phyloP scores from a whole-genome alignment of 768 basidiomycete genomes.

The Leucocoprinus sp. region DNA sequence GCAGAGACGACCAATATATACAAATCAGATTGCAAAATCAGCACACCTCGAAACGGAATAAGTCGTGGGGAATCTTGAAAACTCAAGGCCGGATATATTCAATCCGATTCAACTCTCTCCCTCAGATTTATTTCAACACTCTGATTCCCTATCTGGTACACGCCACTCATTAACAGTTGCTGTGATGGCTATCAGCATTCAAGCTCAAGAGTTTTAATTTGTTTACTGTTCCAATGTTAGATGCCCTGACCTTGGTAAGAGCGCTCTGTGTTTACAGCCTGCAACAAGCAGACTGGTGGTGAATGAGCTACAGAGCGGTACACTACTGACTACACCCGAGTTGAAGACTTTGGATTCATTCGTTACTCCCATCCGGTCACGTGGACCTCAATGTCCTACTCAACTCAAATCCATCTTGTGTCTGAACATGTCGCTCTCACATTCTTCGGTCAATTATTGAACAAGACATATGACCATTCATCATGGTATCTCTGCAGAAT shows the following conservation, averaged over 20 bases:
- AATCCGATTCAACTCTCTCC: neutral
- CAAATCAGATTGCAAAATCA: neutral
- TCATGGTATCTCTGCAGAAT: neutral
- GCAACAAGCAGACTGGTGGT: too few relatives aligned
- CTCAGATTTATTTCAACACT: neutral
- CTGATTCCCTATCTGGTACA: neutral
- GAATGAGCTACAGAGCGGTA: too few relatives aligned
- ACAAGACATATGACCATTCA: conserved; percentile 3
- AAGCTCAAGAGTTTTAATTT: neutral
- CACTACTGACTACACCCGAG: too few relatives aligned
- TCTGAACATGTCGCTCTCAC: too few relatives aligned
- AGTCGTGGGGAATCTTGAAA: too few relatives aligned
- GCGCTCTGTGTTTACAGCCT: too few relatives aligned
- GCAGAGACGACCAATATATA: conserved; percentile 3
- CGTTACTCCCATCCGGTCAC: too few relatives aligned
- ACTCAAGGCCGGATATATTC: neutral
- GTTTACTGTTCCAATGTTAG: neutral
- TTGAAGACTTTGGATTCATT: too few relatives aligned
- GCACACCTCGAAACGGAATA: neutral
- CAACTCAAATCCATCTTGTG: too few relatives aligned
- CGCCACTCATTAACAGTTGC: conserved; percentile 3
- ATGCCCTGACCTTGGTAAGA: too few relatives aligned
- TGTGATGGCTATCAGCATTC: conserved; percentile 1
- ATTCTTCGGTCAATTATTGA: too few relatives aligned
- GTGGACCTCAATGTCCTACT: too few relatives aligned